Conservation (phyloP, 345 rosid species). For the Hypericum perforatum region DNA sequence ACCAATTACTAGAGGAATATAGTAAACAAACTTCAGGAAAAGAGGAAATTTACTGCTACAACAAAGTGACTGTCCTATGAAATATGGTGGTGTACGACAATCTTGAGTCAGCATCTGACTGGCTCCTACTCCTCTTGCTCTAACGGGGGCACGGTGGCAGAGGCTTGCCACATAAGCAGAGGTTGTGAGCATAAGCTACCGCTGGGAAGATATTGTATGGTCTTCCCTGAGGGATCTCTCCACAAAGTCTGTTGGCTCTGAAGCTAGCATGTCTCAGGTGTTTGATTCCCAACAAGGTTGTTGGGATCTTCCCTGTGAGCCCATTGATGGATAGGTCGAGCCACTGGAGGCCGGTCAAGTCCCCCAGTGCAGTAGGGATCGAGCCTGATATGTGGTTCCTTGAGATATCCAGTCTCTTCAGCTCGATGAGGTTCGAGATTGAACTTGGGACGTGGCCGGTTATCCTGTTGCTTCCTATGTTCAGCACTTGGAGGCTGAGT, state of each 20-base stretch:
- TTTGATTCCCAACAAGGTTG: slow-evolving; percentile 43
- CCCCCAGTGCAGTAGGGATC: slow-evolving; percentile 58
- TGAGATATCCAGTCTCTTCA: slow-evolving; percentile 53
- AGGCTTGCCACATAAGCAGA: slow-evolving; percentile 90
- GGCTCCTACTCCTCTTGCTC: slow-evolving; percentile 31
- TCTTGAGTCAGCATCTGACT: slow-evolving; percentile 60
- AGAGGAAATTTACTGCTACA: slow-evolving; percentile 4
- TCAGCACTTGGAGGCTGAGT: slow-evolving; percentile 53
- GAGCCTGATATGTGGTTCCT: slow-evolving; percentile 63
- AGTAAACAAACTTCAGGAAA: slow-evolving; percentile 14
- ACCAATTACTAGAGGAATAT: too few species aligned
- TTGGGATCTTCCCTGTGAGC: slow-evolving; percentile 64
- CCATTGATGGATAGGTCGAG: slow-evolving; percentile 66
- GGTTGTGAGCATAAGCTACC: slow-evolving; percentile 76
- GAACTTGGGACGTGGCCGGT: slow-evolving; percentile 69
- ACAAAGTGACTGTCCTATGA: slow-evolving; percentile 20
- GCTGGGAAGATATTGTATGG: slow-evolving; percentile 73
- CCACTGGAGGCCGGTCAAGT: slow-evolving; percentile 51
- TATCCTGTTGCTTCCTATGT: slow-evolving; percentile 66
- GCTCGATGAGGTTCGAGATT: slow-evolving; percentile 58
- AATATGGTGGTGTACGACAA: slow-evolving; percentile 17
- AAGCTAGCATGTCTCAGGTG: slow-evolving; percentile 59
- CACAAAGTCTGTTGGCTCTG: slow-evolving; percentile 84
- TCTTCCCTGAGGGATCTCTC: slow-evolving; percentile 82
- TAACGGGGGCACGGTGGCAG: slow-evolving; percentile 57